A percentile compares a stretch with the other conserved stretches of the same genome.
phyloP scores from a whole-genome alignment of 805 yeast species.

The Teunomyces barrocoloradensis region DNA sequence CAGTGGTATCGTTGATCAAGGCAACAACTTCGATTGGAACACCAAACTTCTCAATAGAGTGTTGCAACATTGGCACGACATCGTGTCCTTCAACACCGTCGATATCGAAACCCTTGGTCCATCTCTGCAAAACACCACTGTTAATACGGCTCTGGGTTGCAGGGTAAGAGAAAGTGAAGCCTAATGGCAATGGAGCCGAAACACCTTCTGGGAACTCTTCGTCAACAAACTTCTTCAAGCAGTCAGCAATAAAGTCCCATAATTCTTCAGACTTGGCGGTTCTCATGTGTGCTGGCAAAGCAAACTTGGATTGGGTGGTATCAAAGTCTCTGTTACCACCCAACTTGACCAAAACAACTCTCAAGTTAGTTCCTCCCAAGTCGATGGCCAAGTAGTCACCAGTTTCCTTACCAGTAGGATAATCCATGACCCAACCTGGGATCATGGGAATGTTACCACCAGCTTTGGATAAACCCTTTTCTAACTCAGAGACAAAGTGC shows the following conservation, averaged over 20 bases:
- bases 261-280: slow-evolving; percentile 74
- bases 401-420: slow-evolving; percentile 86
- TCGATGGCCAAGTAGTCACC: slow-evolving; percentile 93
- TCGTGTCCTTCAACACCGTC: slow-evolving; percentile 91
- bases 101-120: slow-evolving; percentile 98
- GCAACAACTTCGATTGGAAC: slow-evolving; percentile 89
- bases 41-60: slow-evolving; percentile 57
- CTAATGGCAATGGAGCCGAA: slow-evolving; percentile 53
- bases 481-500: slow-evolving; percentile 76
- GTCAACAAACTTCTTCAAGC: slow-evolving; percentile 65
- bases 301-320: slow-evolving; percentile 81
- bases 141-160: slow-evolving; percentile 80
- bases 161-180: slow-evolving; percentile 95
- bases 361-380: slow-evolving; percentile 94
- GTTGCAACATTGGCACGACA: slow-evolving; percentile 88
- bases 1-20: slow-evolving; percentile 94
- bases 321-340: slow-evolving; percentile 84
- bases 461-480: slow-evolving; percentile 69
- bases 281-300: slow-evolving; percentile 75
- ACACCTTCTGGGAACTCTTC: slow-evolving; percentile 71
- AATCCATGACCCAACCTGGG: slow-evolving; percentile 94
- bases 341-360: slow-evolving; percentile 84
- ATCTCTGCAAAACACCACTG: slow-evolving; percentile 83
- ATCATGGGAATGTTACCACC: slow-evolving; percentile 96
- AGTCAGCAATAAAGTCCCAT: slow-evolving; percentile 83